Conservation (phyloP, 2,329 filamentous ascomycete genomes). For the Ceratocystis ficicola region DNA sequence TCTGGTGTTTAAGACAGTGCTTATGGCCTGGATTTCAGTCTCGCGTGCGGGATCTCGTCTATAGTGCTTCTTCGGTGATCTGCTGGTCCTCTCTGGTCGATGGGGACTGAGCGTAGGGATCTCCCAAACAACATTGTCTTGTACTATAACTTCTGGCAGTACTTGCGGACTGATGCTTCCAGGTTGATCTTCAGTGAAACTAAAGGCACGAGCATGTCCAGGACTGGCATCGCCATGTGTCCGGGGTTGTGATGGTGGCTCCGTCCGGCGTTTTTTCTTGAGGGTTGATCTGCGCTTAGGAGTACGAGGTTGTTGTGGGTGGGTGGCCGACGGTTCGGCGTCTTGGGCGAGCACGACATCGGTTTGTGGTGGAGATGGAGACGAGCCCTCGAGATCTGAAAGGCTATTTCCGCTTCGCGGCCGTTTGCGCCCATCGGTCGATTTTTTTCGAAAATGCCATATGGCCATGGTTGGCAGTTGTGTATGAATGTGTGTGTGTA, state of each 20-base stretch:
- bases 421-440: slow-evolving; percentile 43
- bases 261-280: slow-evolving; percentile 37
- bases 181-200: slow-evolving; percentile 49
- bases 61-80: slow-evolving; percentile 10
- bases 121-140: slow-evolving; percentile 17
- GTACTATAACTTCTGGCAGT: slow-evolving; percentile 21
- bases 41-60: slow-evolving; percentile 57
- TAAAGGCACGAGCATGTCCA: slow-evolving; percentile 38
- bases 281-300: slow-evolving; percentile 24
- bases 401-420: slow-evolving; percentile 42
- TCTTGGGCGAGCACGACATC: slow-evolving; percentile 22
- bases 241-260: slow-evolving; percentile 35
- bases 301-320: slow-evolving; percentile 24
- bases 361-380: slow-evolving; percentile 28
- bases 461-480: slow-evolving; percentile 22
- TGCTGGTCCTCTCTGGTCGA: slow-evolving; percentile 15
- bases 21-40: slow-evolving; percentile 80
- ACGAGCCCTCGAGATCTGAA: slow-evolving; percentile 38
- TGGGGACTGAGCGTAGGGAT: slow-evolving; percentile 20
- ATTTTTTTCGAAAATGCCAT: slow-evolving; percentile 25
- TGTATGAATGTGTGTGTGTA: not conserved
- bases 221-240: not conserved
- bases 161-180: slow-evolving; percentile 39
- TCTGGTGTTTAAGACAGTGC: slow-evolving; percentile 42
- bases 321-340: not conserved